These are phyloP conservation scores for Microstegium vimineum DNA, from an alignment of 176 grass and related monocot species.

Conservation along the genomic window DNA sequence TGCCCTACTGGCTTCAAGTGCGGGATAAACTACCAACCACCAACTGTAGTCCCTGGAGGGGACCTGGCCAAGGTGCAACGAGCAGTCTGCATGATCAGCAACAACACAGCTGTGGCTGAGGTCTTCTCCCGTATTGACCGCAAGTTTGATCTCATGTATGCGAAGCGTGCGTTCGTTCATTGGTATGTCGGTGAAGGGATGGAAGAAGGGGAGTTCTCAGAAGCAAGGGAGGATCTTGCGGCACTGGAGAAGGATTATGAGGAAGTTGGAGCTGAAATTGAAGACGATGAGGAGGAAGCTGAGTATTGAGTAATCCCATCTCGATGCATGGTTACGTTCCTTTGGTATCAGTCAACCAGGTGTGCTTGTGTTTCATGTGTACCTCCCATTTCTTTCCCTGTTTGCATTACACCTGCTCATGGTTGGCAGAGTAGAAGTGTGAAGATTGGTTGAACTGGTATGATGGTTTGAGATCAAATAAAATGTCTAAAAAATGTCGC, in stretches of 20 bases:
- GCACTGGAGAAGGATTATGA: conserved; percentile 78
- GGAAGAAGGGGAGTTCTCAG: conserved; percentile 88
- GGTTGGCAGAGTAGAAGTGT: conserved; percentile 6
- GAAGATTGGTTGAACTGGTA: conserved; percentile 5
- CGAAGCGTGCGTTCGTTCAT: conserved; percentile 75
- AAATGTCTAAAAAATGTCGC: not conserved
- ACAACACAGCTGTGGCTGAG: conserved; percentile 78
- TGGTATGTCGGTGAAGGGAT: conserved; percentile 88
- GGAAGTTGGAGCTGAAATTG: conserved; percentile 59
- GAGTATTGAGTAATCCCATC: conserved; percentile 34
- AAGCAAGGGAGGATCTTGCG: conserved; percentile 75
- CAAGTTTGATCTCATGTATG: conserved; percentile 86
- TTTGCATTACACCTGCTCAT: conserved; percentile 22
- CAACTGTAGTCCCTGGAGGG: conserved; percentile 64
- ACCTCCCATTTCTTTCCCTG: not conserved
- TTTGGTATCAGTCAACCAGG: not conserved
- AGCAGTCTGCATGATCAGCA: conserved; percentile 91
- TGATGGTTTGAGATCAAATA: not conserved
- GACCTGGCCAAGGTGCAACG: conserved; percentile 73
- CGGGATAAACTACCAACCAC: conserved; percentile 83
- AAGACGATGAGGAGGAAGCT: conserved; percentile 48
- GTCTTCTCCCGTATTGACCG: conserved; percentile 75
- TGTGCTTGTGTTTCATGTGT: not conserved
- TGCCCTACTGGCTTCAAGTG: conserved; percentile 89
- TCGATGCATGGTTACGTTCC: not conserved